A percentile compares a stretch with the other conserved stretches of the same genome.
Conservation (phyloP, 768 basidiomycete genomes). For the Terana coerulea region DNA sequence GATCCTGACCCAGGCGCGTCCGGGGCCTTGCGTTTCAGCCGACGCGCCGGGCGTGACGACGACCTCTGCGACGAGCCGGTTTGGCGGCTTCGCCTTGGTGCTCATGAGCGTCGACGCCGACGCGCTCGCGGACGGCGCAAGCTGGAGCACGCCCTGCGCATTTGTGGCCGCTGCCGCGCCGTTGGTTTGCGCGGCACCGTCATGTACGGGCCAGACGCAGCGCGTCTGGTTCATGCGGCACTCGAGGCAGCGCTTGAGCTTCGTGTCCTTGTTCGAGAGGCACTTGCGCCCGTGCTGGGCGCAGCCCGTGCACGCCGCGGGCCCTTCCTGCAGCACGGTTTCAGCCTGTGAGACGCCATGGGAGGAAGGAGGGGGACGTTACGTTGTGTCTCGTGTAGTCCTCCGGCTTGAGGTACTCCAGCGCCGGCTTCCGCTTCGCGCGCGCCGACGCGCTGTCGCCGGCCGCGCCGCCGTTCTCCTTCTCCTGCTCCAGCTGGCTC, state of each 20-base stretch:
- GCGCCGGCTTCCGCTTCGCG: not conserved
- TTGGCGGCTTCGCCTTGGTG: too few relatives aligned
- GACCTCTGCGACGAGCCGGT: slow-evolving; percentile 1
- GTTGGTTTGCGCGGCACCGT: too few relatives aligned
- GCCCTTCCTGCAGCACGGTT: not conserved
- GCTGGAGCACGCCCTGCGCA: too few relatives aligned
- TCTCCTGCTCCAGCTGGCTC: not conserved
- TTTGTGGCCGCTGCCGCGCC: too few relatives aligned
- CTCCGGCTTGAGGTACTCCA: not conserved
- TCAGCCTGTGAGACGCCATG: not conserved
- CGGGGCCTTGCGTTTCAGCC: not conserved
- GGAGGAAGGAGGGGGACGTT: not conserved
- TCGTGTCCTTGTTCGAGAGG: not conserved
- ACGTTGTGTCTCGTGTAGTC: slow-evolving; percentile 1
- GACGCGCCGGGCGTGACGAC: not conserved
- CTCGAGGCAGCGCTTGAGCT: not conserved
- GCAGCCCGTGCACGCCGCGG: not conserved
- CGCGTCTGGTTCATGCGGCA: not conserved
- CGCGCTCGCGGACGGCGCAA: too few relatives aligned
- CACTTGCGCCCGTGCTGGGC: not conserved
- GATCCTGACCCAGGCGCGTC: not conserved
- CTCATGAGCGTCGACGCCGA: too few relatives aligned
- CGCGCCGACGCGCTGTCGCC: not conserved
- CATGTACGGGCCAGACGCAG: slow-evolving; percentile 1
- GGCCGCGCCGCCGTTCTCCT: not conserved